Evolutionary conservation across 441 rosid genomes (phyloP), one percentile per base, ranked within the genome.

Genomic region (Populus hybrid): DNA sequence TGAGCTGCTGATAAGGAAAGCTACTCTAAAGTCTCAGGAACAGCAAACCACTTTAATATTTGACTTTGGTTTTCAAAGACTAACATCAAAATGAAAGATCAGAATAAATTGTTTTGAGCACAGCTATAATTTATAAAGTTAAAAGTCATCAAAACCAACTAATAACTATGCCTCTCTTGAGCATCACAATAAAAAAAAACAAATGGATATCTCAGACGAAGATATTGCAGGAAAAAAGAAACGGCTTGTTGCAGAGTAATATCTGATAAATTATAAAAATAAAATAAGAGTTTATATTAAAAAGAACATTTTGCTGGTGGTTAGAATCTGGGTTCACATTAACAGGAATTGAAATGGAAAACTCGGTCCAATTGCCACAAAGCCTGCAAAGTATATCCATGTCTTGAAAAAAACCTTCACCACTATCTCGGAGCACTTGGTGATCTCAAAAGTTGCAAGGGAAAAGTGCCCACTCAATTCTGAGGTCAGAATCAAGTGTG

Each of bases 401-500:
- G 9, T 8, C 26, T 38, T 16, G 20, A 33, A 23, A 59, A 24
- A 50, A 50, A 4, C 56, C 56, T 50, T 50, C 56, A 73, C 20
- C 28, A 45, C 69, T 67, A 11, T 53, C 42, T 29, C 56, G 18
- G 56, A 33, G 9, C 36, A 42, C 66, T 28, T 69, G 36, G n/a
- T 33, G 38, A 20, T 24, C 29, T 28, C 31, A 24, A 76, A 71
- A 83, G 81, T 71, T 18, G 76, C 5, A 42, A 56, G 50, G 50
- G 8, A 14, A 66, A 66, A 36, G 79, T 69, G 35, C 66, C 71
- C 56, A n/a, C 70, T 20, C 50, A 59, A 74, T 67, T 73, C 68
- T 69, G 67, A 40, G 78, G 83, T 72, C 81, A 80, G 75, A 76
- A 72, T 36, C 64, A 64, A 63, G 31, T 18, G 53, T 59, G 69